phyloP scores from a whole-genome alignment of 139 green algal species.

The Chlamydomonas incerta region DNA sequence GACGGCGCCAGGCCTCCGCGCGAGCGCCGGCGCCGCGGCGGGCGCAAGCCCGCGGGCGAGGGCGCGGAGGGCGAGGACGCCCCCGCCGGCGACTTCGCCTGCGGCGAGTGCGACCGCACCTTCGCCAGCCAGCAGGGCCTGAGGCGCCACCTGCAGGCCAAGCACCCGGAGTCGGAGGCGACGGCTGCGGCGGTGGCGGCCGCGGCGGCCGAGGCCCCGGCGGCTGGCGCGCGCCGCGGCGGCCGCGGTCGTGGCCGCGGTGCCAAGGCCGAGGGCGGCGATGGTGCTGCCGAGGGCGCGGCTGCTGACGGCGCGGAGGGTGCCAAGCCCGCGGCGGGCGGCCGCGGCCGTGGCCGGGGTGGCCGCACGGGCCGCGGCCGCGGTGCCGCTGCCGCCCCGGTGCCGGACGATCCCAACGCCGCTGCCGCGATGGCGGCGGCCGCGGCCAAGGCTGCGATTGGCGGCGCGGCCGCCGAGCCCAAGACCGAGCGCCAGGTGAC shows the following conservation, averaged over 20 bases:
- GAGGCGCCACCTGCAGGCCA: constrained; percentile 13
- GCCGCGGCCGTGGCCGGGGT: background rate
- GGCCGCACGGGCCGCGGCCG: background rate
- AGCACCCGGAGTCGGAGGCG: background rate
- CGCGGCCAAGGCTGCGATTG: background rate
- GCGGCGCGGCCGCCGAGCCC: background rate
- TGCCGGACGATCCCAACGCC: background rate
- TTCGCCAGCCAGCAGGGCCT: constrained; percentile 28
- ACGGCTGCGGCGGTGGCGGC: background rate
- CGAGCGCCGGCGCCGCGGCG: background rate
- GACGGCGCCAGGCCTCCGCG: background rate
- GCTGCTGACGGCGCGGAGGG: background rate
- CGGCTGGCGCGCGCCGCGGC: background rate
- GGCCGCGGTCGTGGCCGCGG: background rate
- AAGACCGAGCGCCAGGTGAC: constrained; percentile 9
- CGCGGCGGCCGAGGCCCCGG: background rate
- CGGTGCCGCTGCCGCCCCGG: background rate
- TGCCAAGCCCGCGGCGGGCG: too few species aligned
- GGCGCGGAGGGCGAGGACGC: background rate
- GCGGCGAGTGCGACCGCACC: constrained; percentile 21
- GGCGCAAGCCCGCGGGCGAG: background rate
- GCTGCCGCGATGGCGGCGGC: background rate
- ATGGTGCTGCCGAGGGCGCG: background rate
- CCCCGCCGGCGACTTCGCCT: background rate
- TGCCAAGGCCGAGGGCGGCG: background rate